Evolutionary conservation across 2,329 filamentous ascomycete genomes (phyloP).

Genomic region (Corinectria fuckeliana): DNA sequence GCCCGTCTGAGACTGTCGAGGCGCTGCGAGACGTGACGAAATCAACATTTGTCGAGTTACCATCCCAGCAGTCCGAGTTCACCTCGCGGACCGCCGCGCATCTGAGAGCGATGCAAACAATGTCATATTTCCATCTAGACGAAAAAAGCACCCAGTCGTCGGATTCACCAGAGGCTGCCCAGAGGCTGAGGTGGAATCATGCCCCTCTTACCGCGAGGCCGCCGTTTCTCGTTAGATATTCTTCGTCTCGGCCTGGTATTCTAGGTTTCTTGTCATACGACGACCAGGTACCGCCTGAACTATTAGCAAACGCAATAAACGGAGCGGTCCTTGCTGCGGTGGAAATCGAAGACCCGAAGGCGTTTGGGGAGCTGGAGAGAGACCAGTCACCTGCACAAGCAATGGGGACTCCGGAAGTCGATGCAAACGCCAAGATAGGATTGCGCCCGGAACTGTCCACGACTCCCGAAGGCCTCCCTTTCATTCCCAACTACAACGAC

Average conservation of each 20-base stretch:
- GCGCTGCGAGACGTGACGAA: conserved; percentile 54
- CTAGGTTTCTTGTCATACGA: conserved; percentile 73
- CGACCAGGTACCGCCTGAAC: conserved; percentile 63
- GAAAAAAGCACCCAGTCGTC: conserved; percentile 26
- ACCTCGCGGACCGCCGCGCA: conserved; percentile 68
- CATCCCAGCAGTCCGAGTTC: conserved; percentile 64
- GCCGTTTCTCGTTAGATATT: conserved; percentile 70
- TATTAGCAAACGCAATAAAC: conserved; percentile 70
- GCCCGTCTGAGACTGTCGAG: conserved; percentile 63
- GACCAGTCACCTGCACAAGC: not conserved
- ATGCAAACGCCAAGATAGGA: not conserved
- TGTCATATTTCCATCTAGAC: conserved; percentile 75
- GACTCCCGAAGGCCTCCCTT: conserved; percentile 63
- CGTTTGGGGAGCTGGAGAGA: conserved; percentile 49
- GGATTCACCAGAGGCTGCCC: not conserved
- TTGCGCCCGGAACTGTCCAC: conserved; percentile 16
- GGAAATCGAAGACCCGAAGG: conserved; percentile 60
- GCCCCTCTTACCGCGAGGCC: conserved; percentile 61
- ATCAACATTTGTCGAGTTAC: conserved; percentile 57
- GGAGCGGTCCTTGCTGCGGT: conserved; percentile 74
- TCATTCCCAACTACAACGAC: conserved; percentile 62
- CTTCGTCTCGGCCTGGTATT: conserved; percentile 57
- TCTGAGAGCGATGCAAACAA: conserved; percentile 75
- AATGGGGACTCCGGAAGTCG: conserved; percentile 29
- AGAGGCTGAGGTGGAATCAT: conserved; percentile 54